Evolutionary conservation across 257 asterid species (phyloP).

Genomic region (Gynochthodes officinalis): DNA sequence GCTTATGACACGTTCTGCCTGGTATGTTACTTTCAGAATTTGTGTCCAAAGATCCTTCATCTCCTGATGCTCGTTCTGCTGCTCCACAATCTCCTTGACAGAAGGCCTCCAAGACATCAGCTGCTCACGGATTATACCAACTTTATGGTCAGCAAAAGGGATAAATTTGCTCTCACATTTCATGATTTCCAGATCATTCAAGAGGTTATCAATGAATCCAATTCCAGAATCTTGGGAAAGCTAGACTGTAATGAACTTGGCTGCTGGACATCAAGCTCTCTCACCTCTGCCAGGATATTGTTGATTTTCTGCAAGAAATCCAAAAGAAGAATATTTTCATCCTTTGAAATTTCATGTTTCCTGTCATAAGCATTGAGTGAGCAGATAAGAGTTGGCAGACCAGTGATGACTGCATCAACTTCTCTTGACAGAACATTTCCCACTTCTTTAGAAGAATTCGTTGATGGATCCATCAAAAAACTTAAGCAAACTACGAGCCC

Average conservation of each 20-base stretch:
- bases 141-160: not conserved
- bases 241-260: not conserved
- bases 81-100: not conserved
- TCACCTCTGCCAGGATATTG: not conserved
- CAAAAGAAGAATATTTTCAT: not conserved
- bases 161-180: not conserved
- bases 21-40: conserved; percentile 3
- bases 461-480: not conserved
- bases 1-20: conserved; percentile 3
- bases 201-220: conserved; percentile 3
- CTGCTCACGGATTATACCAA: not conserved
- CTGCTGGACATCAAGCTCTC: not conserved
- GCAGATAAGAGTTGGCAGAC: not conserved
- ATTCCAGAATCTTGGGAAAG: not conserved
- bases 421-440: not conserved
- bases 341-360: not conserved
- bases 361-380: not conserved
- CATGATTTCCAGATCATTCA: not conserved
- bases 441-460: not conserved
- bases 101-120: not conserved
- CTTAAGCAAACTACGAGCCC: not conserved
- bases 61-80: not conserved
- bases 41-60: not conserved
- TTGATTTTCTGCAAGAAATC: not conserved
- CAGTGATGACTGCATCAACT: not conserved